Evolutionary conservation across 192 early-diverging fungal genomes (phyloP).

Genomic region (Dissophora globulifera): DNA sequence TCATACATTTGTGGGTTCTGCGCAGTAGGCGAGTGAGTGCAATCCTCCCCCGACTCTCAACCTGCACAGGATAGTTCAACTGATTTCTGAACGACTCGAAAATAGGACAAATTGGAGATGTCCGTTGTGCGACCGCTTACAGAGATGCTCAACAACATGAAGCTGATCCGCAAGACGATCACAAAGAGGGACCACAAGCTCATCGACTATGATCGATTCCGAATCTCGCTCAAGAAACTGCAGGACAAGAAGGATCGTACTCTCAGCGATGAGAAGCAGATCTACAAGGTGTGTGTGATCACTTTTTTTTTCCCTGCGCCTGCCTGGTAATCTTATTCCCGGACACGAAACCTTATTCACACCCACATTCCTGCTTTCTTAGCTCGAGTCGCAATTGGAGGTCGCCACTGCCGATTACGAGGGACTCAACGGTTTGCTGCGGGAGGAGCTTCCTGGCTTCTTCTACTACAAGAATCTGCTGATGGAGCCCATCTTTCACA

Average conservation of each 20-base stretch:
- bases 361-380: no score
- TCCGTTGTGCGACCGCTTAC: conserved; percentile 79
- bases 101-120: conserved; percentile 76
- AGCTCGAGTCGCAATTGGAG: conserved; percentile 77
- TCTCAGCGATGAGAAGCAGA: conserved; percentile 71
- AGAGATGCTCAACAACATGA: conserved; percentile 81
- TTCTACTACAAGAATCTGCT: conserved; percentile 78
- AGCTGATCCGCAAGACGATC: conserved; percentile 84
- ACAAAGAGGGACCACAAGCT: conserved; percentile 92
- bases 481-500: conserved; percentile 88
- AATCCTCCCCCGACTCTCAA: no score
- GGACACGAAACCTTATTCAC: neutral
- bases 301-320: no score
- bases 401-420: conserved; percentile 88
- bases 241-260: conserved; percentile 71
- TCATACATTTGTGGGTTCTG: neutral
- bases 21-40: neutral
- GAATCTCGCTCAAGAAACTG: conserved; percentile 77
- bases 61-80: no score
- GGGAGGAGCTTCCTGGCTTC: conserved; percentile 82
- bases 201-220: conserved; percentile 91
- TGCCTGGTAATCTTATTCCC: conserved; percentile 11
- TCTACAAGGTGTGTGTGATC: conserved; percentile 64
- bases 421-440: conserved; percentile 83
- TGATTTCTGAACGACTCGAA: no score